Base-by-base conservation (phyloP, 805 yeast genomes). In the Sugiyamaella americana region DNA sequence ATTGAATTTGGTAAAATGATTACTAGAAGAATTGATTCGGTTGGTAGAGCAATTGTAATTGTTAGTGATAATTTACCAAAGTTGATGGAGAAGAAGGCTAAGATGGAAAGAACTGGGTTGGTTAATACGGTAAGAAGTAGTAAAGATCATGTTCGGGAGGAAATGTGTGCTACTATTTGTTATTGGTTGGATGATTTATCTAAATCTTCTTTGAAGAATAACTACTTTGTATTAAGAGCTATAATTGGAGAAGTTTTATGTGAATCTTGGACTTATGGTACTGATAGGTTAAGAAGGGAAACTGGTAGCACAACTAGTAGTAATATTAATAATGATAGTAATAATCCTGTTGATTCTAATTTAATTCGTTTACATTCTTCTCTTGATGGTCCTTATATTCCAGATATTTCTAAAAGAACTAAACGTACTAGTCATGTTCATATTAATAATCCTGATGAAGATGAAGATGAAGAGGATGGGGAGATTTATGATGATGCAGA, bases 81-180 rank as follows among this genome's bases (percentile, higher is more conserved):
- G 5, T 62, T 87, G 30, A 49, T 76, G 34, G 75, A 70, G 34
- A 69, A 82, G 30, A 83, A 83, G 55, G 65, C 66, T n/a, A 65
- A 72, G 2, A 63, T 87, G 24, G 75, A 77, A 19, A 66, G 79
- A 0, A 80, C 87, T 0, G 88, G 88, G 0, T 67, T 85, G 17
- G 75, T 82, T 1, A 73, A 82, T 1, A 75, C 85, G 41, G 80
- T 87, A 13, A 67, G 87, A 46, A 76, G 80, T 44, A 70, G 78
- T 16, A 68, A 88, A 47, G 95, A 87, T 58, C 67, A 76, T 4
- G 82, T 85, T 58, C 69, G 93, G 44, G 95, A 87, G 58, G 89
- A 84, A 48, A 80, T 84, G 85, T 80, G 84, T 54, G 80, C 76
- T 37, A 87, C 82, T 51, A 78, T 87, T 17, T 60, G 84, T 4